Evolutionary conservation across 2,329 filamentous ascomycete genomes (phyloP), one percentile per base, ranked within the genome.

Genomic region (Chaetomium olivaceum): DNA sequence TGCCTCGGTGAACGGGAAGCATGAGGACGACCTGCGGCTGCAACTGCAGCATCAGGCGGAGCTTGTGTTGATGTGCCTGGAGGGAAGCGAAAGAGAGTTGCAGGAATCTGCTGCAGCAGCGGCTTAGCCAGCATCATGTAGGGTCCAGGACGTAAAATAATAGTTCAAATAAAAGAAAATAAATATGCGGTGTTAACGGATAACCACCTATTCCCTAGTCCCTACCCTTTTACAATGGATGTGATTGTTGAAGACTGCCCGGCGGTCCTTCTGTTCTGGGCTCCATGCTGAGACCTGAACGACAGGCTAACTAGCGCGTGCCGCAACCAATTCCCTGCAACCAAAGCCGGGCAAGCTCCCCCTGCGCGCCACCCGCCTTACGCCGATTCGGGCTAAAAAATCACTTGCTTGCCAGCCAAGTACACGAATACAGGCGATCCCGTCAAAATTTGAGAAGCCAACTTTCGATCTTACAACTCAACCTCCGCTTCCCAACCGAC

Each of bases 311-410:
- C 23, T 58, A n/a, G 46, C 31, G 48, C 23, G 4, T 63, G 66
- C 67, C 65, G 69, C 69, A 71, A 68, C 67, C 69, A 58, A 60
- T 67, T 66, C 69, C 68, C 67, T 71, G 68, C 68, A 63, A 61
- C 7, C 65, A n/a, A 19, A n/a, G 9, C 14, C 39, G 39, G 60
- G 14, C 58, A 9, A 29, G 25, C 57, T 55, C 43, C 43, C 62
- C 57, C 62, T 63, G 56, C 25, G 25, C 39, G 55, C 16, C 39
- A 52, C 54, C 61, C 48, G 65, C 58, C 29, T 54, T 55, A 48
- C 29, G 16, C 27, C 54, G 27, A 25, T 57, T 55, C 52, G 58
- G 55, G 62, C 58, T 51, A 65, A 68, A 71, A 71, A 68, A 63
- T 33, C 64, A 61, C 67, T 61, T 64, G 58, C 63, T 55, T 43